Base-by-base conservation (phyloP, 495 filamentous ascomycete species). In the Podospora comata region DNA sequence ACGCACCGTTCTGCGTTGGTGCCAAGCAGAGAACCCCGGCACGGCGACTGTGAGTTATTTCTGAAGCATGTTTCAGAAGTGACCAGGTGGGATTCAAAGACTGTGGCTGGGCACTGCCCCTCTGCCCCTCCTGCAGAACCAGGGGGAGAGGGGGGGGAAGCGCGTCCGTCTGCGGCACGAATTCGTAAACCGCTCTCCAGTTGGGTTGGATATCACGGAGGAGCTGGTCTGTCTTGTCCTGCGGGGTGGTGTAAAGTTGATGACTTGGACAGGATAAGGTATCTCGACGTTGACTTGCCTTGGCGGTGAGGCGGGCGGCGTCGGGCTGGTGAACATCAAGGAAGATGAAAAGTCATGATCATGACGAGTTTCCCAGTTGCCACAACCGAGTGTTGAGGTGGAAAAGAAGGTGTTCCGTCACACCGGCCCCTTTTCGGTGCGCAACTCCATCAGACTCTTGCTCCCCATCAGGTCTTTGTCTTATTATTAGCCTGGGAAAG, bases 31-130 rank as follows among this genome's bases (percentile, higher is more conserved):
- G 56, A 32, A 67, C 61, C 71, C 68, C 20, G 57, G 65, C 64
- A 44, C 54, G 18, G 27, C 57, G 30, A 56, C 48, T 18, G 20
- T 71, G 72, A 70, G 74, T 68, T 75, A 74, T 74, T 75, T 74
- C 72, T 75, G 74, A 75, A 72, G 74, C 74, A 74, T 68, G 74
- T 75, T 75, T 75, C 74, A 75, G 74, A 72, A 59, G 63, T 69
- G 72, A 72, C 72, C 48, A 62, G 74, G 67, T 63, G 65, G 74
- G 68, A 68, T 65, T 23, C 34, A 61, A 64, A 56, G 55, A 60
- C 60, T 67, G 69, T 76, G 74, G 74, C 75, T 73, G 73, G 75
- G 60, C 73, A 68, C 68, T 61, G 62, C 70, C 39, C 39, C 39
- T 48, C 39, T 48, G 39, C 13, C 39, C 62, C 67, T 19, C 65